A percentile compares a stretch with the other conserved stretches of the same genome.
Conservation (phyloP, 768 basidiomycete species). For the Cystobasidium onofrii region DNA sequence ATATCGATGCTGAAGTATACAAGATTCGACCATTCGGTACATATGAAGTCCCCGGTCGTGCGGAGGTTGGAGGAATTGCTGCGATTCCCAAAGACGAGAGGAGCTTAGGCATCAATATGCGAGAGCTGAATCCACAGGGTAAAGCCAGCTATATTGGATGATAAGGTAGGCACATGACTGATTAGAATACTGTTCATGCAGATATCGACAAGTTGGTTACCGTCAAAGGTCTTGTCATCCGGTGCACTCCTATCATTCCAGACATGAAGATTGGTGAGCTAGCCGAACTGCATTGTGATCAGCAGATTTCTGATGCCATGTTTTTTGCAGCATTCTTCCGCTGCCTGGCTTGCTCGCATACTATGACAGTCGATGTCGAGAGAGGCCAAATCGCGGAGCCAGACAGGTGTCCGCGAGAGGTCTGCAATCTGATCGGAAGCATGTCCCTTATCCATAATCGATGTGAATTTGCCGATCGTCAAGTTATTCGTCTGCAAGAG, state of each 20-base stretch:
- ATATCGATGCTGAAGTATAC: constrained; percentile 78
- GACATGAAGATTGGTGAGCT: constrained; percentile 75
- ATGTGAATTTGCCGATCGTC: constrained; percentile 89
- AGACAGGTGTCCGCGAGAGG: constrained; percentile 78
- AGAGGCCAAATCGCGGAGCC: constrained; percentile 97
- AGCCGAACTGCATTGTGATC: not conserved
- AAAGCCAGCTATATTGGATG: constrained; percentile 17
- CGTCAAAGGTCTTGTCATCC: constrained; percentile 93
- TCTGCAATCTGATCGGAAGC: constrained; percentile 75
- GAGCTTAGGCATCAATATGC: constrained; percentile 64
- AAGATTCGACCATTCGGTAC: constrained; percentile 89
- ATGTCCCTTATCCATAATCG: constrained; percentile 96
- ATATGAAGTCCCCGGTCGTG: constrained; percentile 47
- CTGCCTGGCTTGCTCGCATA: constrained; percentile 88
- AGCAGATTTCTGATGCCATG: constrained; percentile 6
- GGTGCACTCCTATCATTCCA: constrained; percentile 93
- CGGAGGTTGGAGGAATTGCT: constrained; percentile 1
- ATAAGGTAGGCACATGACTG: not conserved
- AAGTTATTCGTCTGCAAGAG: constrained; percentile 90
- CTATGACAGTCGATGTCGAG: constrained; percentile 93
- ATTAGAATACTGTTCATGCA: constrained; percentile 43
- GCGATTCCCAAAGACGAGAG: constrained; percentile 18
- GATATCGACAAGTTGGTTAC: constrained; percentile 96
- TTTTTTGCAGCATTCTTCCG: constrained; percentile 78
- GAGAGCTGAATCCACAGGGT: constrained; percentile 89